A percentile compares a stretch with the other conserved stretches of the same genome.
These are phyloP conservation scores for Jasminum sambac DNA, from an alignment of 257 asterid species.

Conservation along the genomic window DNA sequence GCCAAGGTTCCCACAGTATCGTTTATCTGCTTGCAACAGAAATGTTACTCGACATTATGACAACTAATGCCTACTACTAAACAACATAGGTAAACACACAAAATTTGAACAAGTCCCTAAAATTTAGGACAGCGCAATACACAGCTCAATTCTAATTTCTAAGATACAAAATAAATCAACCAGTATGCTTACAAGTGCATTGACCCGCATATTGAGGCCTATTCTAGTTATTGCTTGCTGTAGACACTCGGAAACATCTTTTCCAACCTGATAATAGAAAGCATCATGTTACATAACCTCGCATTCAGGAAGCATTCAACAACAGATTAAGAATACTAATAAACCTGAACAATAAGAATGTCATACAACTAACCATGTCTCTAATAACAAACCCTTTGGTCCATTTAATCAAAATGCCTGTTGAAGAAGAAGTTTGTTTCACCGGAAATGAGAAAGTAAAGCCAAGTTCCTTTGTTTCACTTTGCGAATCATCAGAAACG, in stretches of 20 bases:
- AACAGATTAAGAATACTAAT: too few relatives aligned
- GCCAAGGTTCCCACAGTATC: constrained; percentile 91
- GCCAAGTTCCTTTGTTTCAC: constrained; percentile 59
- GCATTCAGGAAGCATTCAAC: neutral
- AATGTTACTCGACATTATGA: neutral
- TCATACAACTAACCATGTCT: constrained; percentile 58
- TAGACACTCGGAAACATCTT: constrained; percentile 70
- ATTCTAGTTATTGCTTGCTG: constrained; percentile 60
- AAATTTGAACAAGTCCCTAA: neutral
- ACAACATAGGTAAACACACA: neutral
- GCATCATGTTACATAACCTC: constrained; percentile 15
- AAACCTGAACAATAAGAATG: neutral
- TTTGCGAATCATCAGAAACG: constrained; percentile 33
- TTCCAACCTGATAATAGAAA: constrained; percentile 56
- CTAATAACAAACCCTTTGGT: constrained; percentile 74
- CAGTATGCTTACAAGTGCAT: constrained; percentile 65
- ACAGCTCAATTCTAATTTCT: neutral
- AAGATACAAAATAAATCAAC: neutral
- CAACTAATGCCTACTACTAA: neutral
- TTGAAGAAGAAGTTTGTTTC: constrained; percentile 60
- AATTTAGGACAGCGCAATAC: neutral
- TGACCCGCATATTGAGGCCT: constrained; percentile 70
- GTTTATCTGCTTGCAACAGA: constrained; percentile 39
- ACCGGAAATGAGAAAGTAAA: constrained; percentile 91
- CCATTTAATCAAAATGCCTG: constrained; percentile 80